Evolutionary conservation across 352 stramenopile genomes (phyloP).

Genomic region (Halophytophthora batemanensis): DNA sequence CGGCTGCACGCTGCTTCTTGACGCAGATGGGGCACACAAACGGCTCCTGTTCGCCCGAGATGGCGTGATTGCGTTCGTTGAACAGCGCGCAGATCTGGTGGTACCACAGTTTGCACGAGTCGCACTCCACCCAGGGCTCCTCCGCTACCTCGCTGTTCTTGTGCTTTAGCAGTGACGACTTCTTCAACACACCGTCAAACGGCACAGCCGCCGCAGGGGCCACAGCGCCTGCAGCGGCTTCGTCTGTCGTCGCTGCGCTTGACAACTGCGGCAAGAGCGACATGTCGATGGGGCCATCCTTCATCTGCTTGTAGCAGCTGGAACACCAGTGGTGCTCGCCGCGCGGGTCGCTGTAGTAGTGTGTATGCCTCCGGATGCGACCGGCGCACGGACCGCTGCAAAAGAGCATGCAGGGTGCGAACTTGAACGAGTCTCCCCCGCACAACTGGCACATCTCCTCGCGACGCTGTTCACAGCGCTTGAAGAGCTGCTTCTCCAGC

Average conservation of each 20-base stretch:
- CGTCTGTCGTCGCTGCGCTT: constrained; percentile 50
- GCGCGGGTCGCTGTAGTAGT: constrained; percentile 85
- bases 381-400: constrained; percentile 82
- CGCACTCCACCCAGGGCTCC: constrained; percentile 98
- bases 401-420: constrained; percentile 88
- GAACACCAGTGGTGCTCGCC: constrained; percentile 88
- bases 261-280: constrained; percentile 71
- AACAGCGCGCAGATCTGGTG: constrained; percentile 99
- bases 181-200: constrained; percentile 85
- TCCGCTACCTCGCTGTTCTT: constrained; percentile 98
- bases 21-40: constrained; percentile 88
- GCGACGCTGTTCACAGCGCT: constrained; percentile 73
- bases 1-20: constrained; percentile 73
- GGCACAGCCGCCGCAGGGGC: constrained; percentile 21
- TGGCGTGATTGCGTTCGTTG: constrained; percentile 98
- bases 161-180: constrained; percentile 94
- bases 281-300: constrained; percentile 91
- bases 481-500: constrained; percentile 84
- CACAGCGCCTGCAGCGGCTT: constrained; percentile 6
- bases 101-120: constrained; percentile 98
- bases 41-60: constrained; percentile 82
- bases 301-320: constrained; percentile 89
- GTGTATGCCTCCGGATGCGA: constrained; percentile 80
- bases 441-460: constrained; percentile 90
- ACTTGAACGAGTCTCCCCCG: constrained; percentile 88